Evolutionary conservation across 176 grass and related monocot genomes (phyloP), one percentile per base, ranked within the genome.

Genomic region (Cenchrus americanus): DNA sequence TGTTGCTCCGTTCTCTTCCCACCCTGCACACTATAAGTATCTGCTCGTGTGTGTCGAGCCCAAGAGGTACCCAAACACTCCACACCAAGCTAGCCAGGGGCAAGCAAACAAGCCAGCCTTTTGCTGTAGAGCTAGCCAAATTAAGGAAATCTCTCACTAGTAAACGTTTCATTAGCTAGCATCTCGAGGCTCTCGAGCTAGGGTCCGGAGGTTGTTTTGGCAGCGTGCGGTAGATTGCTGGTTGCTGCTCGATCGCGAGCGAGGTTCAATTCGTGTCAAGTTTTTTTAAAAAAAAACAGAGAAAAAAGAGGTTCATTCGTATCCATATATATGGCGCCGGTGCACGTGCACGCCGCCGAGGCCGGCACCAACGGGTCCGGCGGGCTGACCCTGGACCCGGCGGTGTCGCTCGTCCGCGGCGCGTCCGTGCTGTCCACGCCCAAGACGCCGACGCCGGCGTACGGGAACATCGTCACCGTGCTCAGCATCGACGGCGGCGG

Each of bases 401-500:
- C 37, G 52, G 54, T 19, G 54, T 44, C 21, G 75, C 64, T 79
- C 21, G 53, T 12, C 75, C 65, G 57, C 13, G 14, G 54, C 54
- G 54, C 54, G 54, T 58, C 54, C 19, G 6, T 13, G 9, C 50
- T 54, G 18, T 21, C 52, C 26, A 26, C n/a, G 51, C 37, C 22
- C 11, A 86, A 53, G 30, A 71, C 61, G 71, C 68, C 78, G 18
- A 55, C 81, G 19, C 82, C 77, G 2, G 69, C 82, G 4, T 75
- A 72, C 26, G 87, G 80, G 26, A 89, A 1, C 69, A 66, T 51
- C 60, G 76, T 92, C 5, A 92, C 84, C 19, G 75, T 87, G 32
- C 80, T 92, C 0, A 87, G 90, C 80, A 92, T 89, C 62, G 90
- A 89, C 22, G 90, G 87, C 5, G 87, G 87, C 2, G 84, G 87